Conservation (phyloP, 352 stramenopile species). For the Globisporangium abappressorium region DNA sequence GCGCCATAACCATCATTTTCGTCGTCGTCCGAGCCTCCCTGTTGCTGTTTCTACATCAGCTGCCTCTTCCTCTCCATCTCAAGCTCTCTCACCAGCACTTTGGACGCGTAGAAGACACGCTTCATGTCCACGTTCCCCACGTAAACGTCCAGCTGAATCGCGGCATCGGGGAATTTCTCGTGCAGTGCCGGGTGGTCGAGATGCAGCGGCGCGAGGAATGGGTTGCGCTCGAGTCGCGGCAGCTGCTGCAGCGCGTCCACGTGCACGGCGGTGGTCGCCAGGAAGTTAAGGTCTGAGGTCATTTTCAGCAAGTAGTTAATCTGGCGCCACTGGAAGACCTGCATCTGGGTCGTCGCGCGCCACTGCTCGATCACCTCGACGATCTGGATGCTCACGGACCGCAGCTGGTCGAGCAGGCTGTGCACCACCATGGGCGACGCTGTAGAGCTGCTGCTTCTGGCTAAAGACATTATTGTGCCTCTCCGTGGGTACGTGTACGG, state of each 20-base stretch:
- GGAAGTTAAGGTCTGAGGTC: conserved; percentile 57
- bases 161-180: conserved; percentile 23
- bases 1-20: background rate
- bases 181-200: conserved; percentile 52
- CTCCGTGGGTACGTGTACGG: conserved; percentile 22
- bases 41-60: background rate
- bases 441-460: conserved; percentile 7
- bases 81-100: conserved; percentile 45
- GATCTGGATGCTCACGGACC: conserved; percentile 57
- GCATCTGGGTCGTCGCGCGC: conserved; percentile 25
- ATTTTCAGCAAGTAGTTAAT: conserved; percentile 85
- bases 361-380: conserved; percentile 68
- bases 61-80: conserved; percentile 19
- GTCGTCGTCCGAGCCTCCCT: background rate
- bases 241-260: conserved; percentile 44
- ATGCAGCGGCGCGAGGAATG: conserved; percentile 54
- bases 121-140: conserved; percentile 57
- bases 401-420: conserved; percentile 65
- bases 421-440: conserved; percentile 57
- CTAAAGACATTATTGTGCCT: conserved; percentile 6
- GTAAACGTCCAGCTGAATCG: conserved; percentile 33
- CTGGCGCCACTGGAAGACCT: conserved; percentile 69
- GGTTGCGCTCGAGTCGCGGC: conserved; percentile 56
- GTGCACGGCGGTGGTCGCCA: conserved; percentile 25
- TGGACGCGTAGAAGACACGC: conserved; percentile 49